Base-by-base conservation (phyloP, 2,329 filamentous ascomycete genomes). In the Fusarium tupiense region DNA sequence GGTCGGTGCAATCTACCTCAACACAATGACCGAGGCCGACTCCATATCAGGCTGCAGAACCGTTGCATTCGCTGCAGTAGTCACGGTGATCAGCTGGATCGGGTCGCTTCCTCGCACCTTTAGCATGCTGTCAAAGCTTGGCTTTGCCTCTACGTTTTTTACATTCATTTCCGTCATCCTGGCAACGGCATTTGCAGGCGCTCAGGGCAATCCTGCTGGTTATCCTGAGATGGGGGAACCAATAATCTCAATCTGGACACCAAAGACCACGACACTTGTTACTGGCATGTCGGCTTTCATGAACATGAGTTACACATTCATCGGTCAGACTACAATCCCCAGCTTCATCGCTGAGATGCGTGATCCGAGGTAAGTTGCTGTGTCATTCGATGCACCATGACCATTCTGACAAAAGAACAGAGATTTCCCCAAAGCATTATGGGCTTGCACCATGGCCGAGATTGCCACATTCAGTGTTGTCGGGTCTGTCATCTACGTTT, bases 271-370 rank as follows among this genome's bases (percentile, higher is more conserved):
- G 0, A 93, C 92, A 0, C 97, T 97, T 74, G 93, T 97, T 3
- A 85, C 88, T 6, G 95, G 92, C 19, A 91, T 97, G 87, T 94
- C 91, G 58, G 95, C 95, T 0, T 98, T 98, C 82, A 88, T 98
- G 82, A 98, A 98, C 83, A 98, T 98, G 80, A 94, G 91, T 83
- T 98, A 98, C 81, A 98, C 95, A 1, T 97, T 98, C 80, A 97
- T 98, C 75, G 95, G 95, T 0, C 95, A 98, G 81, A 97, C 97
- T 77, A 97, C 95, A 0, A 88, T 98, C 14, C 95, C 95, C 1
- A 95, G 93, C 76, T 98, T 98, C 84, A 98, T 98, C 72, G 95
- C 95, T 6, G 95, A 98, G 82, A 98, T 98, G 95, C 93, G 86
- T 57, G 86, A 91, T 46, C 89, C 89, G 0, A 80, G 82, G 85